Evolutionary conservation across 2,329 filamentous ascomycete genomes (phyloP), one percentile per base, ranked within the genome.

Genomic region (Pestalotiopsis sp.): DNA sequence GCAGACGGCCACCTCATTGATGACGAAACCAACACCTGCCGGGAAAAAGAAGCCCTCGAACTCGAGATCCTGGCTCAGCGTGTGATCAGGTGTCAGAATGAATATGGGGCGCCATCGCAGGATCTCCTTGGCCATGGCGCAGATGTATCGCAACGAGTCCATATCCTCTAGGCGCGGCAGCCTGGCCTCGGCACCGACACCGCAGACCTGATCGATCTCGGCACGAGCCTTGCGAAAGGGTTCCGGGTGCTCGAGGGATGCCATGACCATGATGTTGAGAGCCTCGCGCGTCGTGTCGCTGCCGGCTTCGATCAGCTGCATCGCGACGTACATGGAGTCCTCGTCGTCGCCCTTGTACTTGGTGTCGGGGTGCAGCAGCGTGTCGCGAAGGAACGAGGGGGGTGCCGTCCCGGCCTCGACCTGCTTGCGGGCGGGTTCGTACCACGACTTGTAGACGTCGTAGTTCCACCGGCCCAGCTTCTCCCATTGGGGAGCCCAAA

Each of bases 251-350:
- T 64, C 62, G 20, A 64, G 36, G 3, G 39, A 12, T 12, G 62
- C 62, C 62, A 64, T 64, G n/a, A 64, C 36, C 62, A 64, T 64
- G 39, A 49, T 64, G 20, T 64, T 64, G 23, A 64, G 62, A 2
- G 62, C 62, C 20, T 64, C 45, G 17, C 39, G 62, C n/a, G 62
- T 64, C 14, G 62, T 64, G 20, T 64, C 62, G n/a, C 62, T 64
- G 27, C 62, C 62, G 4, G 62, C 62, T 36, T 64, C 62, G 17
- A 64, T 52, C 9, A 64, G 62, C 62, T 64, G 62, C 39, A 64
- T 64, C 1, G 62, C 62, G 9, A 64, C 62, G 20, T 64, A 64
- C 62, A 64, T 49, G 12, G 62, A 45, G 36, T 64, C 62, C 39
- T 56, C 45, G n/a, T 27, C 20, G 20, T 64, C 62, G 39, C 62